Percentiles rank a stretch among this genome's conserved stretches.
Conservation (phyloP, 1,284 basidiomycete genomes). For the Puccinia triticina region DNA sequence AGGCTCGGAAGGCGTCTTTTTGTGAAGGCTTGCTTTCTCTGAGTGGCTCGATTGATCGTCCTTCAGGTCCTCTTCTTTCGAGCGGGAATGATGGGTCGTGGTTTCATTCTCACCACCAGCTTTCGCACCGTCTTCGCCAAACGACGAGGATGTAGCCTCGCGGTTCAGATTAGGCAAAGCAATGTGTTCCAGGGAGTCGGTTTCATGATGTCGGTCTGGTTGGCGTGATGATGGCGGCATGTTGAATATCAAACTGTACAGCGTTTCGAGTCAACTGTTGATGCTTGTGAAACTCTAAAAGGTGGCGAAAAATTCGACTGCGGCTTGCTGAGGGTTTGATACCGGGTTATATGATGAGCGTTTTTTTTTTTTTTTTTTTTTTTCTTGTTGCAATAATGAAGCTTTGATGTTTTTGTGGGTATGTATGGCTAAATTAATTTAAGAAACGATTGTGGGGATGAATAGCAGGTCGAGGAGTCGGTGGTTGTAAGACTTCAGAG, state of each 20-base stretch:
- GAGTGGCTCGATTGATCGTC: not conserved
- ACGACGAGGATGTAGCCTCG: not conserved
- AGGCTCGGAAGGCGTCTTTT: not conserved
- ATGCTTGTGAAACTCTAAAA: not conserved
- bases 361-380: not conserved
- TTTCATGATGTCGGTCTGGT: not conserved
- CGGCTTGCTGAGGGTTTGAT: not conserved
- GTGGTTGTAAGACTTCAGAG: not conserved
- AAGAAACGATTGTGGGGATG: not conserved
- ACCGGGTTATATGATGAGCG: not conserved
- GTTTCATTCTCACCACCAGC: not conserved
- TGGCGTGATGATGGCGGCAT: not conserved
- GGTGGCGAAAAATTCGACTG: not conserved
- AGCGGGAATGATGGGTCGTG: not conserved
- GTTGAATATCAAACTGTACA: not conserved
- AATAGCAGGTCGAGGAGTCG: not conserved
- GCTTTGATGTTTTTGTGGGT: not conserved
- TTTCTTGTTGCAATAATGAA: not conserved
- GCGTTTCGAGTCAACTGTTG: not conserved
- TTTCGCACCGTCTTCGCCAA: not conserved
- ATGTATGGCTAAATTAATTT: not conserved
- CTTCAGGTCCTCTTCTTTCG: not conserved
- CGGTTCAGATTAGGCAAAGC: not conserved
- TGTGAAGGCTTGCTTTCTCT: not conserved
- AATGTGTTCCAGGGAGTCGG: not conserved